Evolutionary conservation across 306 rosid genomes (phyloP).

Genomic region (Castanopsis chinensis): DNA sequence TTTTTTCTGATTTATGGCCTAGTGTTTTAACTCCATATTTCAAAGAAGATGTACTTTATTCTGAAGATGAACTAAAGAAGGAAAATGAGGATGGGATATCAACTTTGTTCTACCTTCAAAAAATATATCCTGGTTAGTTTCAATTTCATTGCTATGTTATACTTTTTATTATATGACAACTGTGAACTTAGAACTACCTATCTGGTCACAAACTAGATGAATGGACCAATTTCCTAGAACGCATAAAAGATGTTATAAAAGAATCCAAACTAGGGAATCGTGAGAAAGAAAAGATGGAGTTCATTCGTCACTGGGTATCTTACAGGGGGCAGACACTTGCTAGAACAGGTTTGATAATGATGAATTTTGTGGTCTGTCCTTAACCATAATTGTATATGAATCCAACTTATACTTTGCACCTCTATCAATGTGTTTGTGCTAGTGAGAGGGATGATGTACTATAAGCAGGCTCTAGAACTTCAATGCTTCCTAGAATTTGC

Average conservation of each 20-base stretch:
- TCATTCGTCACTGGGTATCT: constrained; percentile 78
- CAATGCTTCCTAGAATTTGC: constrained; percentile 66
- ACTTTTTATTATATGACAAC: not conserved
- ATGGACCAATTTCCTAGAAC: constrained; percentile 73
- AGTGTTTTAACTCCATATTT: constrained; percentile 97
- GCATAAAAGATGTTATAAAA: constrained; percentile 23
- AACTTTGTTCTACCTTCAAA: constrained; percentile 78
- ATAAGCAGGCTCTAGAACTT: constrained; percentile 62
- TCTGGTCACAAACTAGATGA: constrained; percentile 61
- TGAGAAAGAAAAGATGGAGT: constrained; percentile 36
- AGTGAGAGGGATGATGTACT: constrained; percentile 99
- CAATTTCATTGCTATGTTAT: constrained; percentile 17
- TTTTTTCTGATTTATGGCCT: constrained; percentile 17
- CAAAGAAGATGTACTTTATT: constrained; percentile 85
- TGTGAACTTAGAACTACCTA: constrained; percentile 16
- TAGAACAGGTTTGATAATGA: constrained; percentile 73
- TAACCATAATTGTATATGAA: constrained; percentile 9
- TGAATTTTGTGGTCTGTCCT: not conserved
- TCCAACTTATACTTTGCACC: constrained; percentile 13
- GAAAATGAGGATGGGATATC: constrained; percentile 98
- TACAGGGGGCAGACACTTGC: constrained; percentile 91
- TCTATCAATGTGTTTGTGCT: constrained; percentile 23
- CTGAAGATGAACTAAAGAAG: constrained; percentile 52
- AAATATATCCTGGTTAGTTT: constrained; percentile 88
- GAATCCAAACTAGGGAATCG: not conserved